Conservation (phyloP, 768 basidiomycete genomes). For the Strobilomyces confusus region DNA sequence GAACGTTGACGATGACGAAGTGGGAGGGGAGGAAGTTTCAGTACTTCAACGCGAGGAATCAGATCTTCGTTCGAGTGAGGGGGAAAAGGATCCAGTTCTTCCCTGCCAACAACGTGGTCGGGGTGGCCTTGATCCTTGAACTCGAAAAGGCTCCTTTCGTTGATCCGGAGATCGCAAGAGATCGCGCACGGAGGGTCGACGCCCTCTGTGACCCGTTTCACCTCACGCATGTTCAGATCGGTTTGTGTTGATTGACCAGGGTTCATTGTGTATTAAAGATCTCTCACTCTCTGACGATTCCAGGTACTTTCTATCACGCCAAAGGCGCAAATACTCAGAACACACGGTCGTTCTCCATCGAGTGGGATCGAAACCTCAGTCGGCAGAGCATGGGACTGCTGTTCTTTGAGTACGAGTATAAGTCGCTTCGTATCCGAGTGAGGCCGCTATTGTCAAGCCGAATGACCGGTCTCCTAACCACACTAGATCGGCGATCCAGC, state of each 20-base stretch:
- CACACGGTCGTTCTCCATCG: conserved; percentile 60
- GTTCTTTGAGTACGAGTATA: conserved; percentile 65
- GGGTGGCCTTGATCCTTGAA: conserved; percentile 25
- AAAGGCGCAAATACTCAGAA: conserved; percentile 22
- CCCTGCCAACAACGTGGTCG: conserved; percentile 8
- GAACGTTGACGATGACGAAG: conserved; percentile 30
- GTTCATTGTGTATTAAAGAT: not conserved
- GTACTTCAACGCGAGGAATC: conserved; percentile 35
- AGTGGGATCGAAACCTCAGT: conserved; percentile 58
- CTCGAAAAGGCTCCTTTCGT: conserved; percentile 55
- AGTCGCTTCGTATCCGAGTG: conserved; percentile 59
- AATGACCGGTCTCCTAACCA: not conserved
- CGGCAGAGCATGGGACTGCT: conserved; percentile 48
- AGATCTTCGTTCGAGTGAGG: conserved; percentile 38
- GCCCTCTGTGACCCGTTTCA: conserved; percentile 48
- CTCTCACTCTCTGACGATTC: too few relatives aligned
- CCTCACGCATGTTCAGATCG: conserved; percentile 64
- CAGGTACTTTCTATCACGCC: conserved; percentile 30
- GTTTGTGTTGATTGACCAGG: conserved; percentile 35
- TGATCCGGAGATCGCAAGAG: conserved; percentile 51
- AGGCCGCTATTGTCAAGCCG: conserved; percentile 10
- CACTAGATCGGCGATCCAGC: conserved; percentile 57
- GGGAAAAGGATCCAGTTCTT: conserved; percentile 38
- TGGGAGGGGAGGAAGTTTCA: conserved; percentile 45
- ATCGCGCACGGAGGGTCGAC: conserved; percentile 41